Conservation (phyloP, 1,284 basidiomycete genomes). For the Austropuccinia psidii region DNA sequence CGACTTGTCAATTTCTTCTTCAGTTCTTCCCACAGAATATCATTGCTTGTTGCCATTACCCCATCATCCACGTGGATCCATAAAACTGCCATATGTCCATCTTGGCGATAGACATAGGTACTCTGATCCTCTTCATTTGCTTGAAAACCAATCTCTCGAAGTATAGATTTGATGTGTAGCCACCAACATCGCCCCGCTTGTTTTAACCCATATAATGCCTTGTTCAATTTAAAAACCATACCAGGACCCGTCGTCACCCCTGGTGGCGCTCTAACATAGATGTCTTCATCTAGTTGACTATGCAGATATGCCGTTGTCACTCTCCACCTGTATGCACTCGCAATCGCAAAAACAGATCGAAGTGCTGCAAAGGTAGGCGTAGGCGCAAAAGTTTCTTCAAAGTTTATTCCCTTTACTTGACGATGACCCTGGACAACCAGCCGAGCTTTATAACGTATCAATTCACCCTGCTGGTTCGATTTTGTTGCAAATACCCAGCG, state of each 20-base stretch:
- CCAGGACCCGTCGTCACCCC: background rate
- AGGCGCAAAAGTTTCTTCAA: background rate
- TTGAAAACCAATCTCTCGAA: background rate
- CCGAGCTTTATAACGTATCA: background rate
- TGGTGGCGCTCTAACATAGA: background rate
- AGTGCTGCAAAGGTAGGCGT: conserved; percentile 3
- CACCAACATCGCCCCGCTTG: background rate
- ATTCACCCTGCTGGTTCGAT: background rate
- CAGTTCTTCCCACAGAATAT: background rate
- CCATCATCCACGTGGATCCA: conserved; percentile 9
- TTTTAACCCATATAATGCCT: background rate
- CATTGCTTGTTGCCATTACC: background rate
- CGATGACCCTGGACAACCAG: background rate
- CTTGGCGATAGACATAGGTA: background rate
- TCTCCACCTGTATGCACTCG: background rate
- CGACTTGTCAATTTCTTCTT: background rate
- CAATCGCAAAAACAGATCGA: background rate
- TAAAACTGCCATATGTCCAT: background rate
- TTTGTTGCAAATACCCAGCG: conserved; percentile 10
- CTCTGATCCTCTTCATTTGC: background rate
- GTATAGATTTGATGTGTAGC: background rate
- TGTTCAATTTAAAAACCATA: background rate
- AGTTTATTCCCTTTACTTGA: background rate
- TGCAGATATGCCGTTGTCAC: background rate
- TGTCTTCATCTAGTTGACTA: background rate